Percentiles rank a stretch among this genome's conserved stretches.
Evolutionary conservation across 1,284 basidiomycete genomes (phyloP).

Genomic region (Ustanciosporium gigantosporum): DNA sequence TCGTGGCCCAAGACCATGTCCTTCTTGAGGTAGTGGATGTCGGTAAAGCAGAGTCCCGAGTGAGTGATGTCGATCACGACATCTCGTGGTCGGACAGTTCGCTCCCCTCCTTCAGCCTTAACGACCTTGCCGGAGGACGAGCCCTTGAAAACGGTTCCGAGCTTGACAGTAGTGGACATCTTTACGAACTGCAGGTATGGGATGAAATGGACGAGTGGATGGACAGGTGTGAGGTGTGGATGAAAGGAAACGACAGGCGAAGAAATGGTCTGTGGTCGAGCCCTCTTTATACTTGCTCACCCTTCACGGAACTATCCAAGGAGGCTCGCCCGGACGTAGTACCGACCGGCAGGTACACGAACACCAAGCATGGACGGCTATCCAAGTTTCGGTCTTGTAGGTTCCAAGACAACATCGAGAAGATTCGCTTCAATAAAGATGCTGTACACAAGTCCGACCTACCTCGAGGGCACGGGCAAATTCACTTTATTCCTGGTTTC

Average conservation of each 20-base stretch:
- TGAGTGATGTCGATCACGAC: conserved; percentile 55
- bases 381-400: no score
- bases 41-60: conserved; percentile 57
- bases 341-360: no score
- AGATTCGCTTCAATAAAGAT: no score
- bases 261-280: no score
- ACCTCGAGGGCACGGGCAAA: no score
- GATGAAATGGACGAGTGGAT: not conserved
- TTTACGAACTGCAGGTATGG: not conserved
- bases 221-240: not conserved
- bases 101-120: conserved; percentile 31
- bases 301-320: no score
- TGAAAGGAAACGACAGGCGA: not conserved
- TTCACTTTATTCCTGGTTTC: no score
- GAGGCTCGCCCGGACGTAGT: no score
- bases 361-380: no score
- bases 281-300: no score
- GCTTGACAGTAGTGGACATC: conserved; percentile 24
- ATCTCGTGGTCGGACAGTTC: conserved; percentile 29
- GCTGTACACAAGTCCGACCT: no score
- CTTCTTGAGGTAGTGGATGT: conserved; percentile 48
- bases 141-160: conserved; percentile 54
- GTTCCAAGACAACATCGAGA: no score
- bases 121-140: conserved; percentile 51
- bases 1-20: conserved; percentile 57